Evolutionary conservation across 2,329 filamentous ascomycete species (phyloP), one percentile per base, ranked within the genome.

Genomic region (Fusarium nelsonii): DNA sequence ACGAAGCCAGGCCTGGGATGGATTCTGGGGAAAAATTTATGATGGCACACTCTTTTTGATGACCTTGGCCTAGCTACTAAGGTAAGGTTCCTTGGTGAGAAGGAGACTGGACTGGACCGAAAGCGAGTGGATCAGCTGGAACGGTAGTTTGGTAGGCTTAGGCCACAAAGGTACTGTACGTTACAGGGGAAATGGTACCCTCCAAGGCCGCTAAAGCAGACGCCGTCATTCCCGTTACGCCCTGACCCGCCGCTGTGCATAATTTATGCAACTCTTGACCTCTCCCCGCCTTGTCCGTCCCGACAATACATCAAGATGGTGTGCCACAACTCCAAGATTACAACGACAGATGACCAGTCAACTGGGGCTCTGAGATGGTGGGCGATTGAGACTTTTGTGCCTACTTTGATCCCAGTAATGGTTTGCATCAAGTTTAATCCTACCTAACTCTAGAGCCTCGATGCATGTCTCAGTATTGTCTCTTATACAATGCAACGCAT

Each of bases 21-120:
- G 58, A 67, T 72, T 72, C 72, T 70, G 71, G 75, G 69, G 72
- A 53, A 75, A 73, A 68, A 61, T 62, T 68, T 66, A 69, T 68
- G 65, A 71, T 73, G 71, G 58, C 48, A 71, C 63, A 65, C 54
- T 39, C 53, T 65, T 49, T 49, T 50, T 30, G 62, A 55, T 69
- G 53, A 41, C 51, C 61, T 67, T 58, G 51, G 23, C 23, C 23
- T 23, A 23, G 23, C 23, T 23, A 23, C 23, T 23, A 23, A 23
- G 23, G 23, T 23, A 23, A 23, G 23, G 23, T 23, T 23, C 51
- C 61, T 67, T 58, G 56, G 20, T 52, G 30, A 50, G 23, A 23
- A 18, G 23, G 23, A 23, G 23, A 23, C 23, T 23, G 23, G 23
- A 23, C 23, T 23, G 23, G 23, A 23, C 23, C 20, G 39, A 41